Percentiles rank a stretch among this genome's conserved stretches.
Conservation (phyloP, 2,329 filamentous ascomycete species). For the Fusarium nodosum region DNA sequence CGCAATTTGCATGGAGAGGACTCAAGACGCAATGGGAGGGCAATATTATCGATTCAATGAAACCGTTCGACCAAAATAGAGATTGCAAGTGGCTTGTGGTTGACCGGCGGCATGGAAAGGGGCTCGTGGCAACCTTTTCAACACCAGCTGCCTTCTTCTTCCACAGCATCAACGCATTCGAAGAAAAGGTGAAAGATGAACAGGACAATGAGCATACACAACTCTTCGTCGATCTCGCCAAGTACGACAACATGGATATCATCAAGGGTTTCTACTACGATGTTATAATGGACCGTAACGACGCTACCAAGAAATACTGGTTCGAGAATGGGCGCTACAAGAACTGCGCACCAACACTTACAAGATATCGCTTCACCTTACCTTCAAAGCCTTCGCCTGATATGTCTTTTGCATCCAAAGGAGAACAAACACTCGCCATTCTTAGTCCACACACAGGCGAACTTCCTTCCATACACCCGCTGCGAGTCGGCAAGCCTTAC, state of each 20-base stretch:
- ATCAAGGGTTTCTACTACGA: constrained; percentile 78
- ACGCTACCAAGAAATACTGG: constrained; percentile 60
- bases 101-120: constrained; percentile 72
- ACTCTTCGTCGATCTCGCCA: constrained; percentile 74
- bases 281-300: constrained; percentile 69
- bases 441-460: constrained; percentile 70
- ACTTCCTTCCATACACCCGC: constrained; percentile 75
- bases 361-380: constrained; percentile 61
- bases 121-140: constrained; percentile 77
- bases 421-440: constrained; percentile 60
- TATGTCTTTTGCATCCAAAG: constrained; percentile 38
- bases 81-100: constrained; percentile 80
- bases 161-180: constrained; percentile 83
- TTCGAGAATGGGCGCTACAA: constrained; percentile 57
- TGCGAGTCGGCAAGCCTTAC: constrained; percentile 64
- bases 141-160: constrained; percentile 81
- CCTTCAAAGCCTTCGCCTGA: constrained; percentile 39
- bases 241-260: constrained; percentile 75
- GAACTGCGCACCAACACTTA: constrained; percentile 56
- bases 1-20: constrained; percentile 70
- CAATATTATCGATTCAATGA: constrained; percentile 78
- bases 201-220: constrained; percentile 54
- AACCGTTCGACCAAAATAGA: constrained; percentile 69
- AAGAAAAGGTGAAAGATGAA: constrained; percentile 64
- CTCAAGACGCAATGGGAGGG: constrained; percentile 72